Base-by-base conservation (phyloP, 805 yeast species). In the Jamesozyma spencerorum region DNA sequence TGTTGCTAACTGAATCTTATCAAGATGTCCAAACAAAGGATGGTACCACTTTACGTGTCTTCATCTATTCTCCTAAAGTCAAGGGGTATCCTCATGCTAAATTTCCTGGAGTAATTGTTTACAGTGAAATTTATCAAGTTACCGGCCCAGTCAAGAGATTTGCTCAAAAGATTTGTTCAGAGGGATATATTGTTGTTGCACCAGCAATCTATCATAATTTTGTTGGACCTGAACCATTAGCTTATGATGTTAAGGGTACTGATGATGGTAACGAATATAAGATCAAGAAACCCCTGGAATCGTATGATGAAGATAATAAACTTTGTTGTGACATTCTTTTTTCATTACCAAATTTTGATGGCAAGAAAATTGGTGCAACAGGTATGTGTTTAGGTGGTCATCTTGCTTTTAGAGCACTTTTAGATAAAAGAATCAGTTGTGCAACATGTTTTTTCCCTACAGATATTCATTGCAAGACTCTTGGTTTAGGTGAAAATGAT, bases 311-410 rank as follows among this genome's bases (percentile, higher is more conserved):
- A 53, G 94, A 83, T 59, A 76, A 72, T 54, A 69, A 61, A 38
- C 60, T 81, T 41, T 69, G 83, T 14, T 69, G 82, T 51, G 85
- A 81, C 54, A 76, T 81, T 53, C 66, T 83, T 42, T 59, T 60
- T 36, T 50, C 71, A 2, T 66, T 83, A 47, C 64, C 70, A 1
- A 80, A 85, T 10, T 82, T 82, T 57, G 77, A 73, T 47, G 88
- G 88, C 32, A 49, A 48, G 34, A 74, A 70, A 43, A 73, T 81
- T 49, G 92, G 92, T 29, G 80, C 87, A 34, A 81, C 90, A 2
- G 94, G 92, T 15, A 84, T 84, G 92, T 84, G 94, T 58, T 71
- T 83, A 29, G 92, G 92, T 17, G 94, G 92, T 1, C 92, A 83
- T 56, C 65, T 82, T 51, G 90, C 92, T 1, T 81, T 72, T 63